These are phyloP conservation scores for Jatropha curcas DNA, from an alignment of 345 rosid genomes.

Conservation along the genomic window DNA sequence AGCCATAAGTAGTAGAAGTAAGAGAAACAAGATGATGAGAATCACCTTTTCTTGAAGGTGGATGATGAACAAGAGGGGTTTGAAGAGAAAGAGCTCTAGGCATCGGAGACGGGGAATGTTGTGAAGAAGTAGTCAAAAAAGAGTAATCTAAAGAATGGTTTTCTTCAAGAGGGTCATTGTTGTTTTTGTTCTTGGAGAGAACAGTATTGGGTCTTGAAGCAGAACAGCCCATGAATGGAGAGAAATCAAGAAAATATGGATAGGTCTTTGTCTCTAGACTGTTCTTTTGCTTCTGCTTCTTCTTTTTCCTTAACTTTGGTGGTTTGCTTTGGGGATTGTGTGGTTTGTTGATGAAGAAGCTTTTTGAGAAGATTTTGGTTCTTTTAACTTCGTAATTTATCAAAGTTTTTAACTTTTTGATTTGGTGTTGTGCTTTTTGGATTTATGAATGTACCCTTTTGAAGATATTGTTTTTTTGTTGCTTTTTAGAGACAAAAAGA, in stretches of 20 bases:
- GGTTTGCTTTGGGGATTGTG: conserved; percentile 1
- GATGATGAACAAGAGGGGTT: conserved; percentile 82
- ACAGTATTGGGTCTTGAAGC: conserved; percentile 50
- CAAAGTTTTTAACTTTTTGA: not conserved
- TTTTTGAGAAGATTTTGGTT: not conserved
- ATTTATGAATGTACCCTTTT: not conserved
- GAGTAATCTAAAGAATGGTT: conserved; percentile 16
- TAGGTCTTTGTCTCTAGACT: not conserved
- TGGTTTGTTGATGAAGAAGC: not conserved
- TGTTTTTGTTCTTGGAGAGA: conserved; percentile 6
- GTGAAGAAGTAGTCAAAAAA: conserved; percentile 33
- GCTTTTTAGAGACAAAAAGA: conserved; percentile 1
- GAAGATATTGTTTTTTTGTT: conserved; percentile 5
- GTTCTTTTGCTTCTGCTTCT: not conserved
- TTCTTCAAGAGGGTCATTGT: conserved; percentile 9
- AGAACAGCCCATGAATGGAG: conserved; percentile 68
- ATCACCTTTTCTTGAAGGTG: conserved; percentile 80
- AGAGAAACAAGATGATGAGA: conserved; percentile 85
- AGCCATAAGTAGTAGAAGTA: conserved; percentile 84
- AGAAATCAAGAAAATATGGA: conserved; percentile 1
- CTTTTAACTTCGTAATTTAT: not conserved
- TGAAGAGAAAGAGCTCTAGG: conserved; percentile 61
- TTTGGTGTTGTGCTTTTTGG: not conserved
- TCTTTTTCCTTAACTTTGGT: not conserved
- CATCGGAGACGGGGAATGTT: conserved; percentile 10